Evolutionary conservation across 768 basidiomycete species (phyloP), one percentile per base, ranked within the genome.

Genomic region (Amylocystis lapponica): DNA sequence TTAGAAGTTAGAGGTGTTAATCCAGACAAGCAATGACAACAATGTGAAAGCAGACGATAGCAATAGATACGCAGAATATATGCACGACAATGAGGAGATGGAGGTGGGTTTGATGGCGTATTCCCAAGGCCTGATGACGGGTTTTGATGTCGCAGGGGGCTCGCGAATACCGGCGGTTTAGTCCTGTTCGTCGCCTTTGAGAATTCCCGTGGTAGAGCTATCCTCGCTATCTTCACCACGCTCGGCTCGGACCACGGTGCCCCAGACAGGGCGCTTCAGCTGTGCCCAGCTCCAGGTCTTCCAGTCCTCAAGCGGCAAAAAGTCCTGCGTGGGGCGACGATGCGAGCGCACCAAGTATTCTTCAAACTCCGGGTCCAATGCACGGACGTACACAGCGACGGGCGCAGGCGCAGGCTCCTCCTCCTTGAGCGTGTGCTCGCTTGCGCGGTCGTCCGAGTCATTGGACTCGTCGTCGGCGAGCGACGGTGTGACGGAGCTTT

Each of bases 221-320:
- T 20, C 35, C 4, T 22, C 35, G 8, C 6, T 21, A 6, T 22
- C 35, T 7, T 36, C 35, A 21, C 23, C 35, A 5, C 19, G 23
- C 7, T 34, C 33, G 17, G 10, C 17, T 9, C 17, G n/a, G n/a
- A n/a, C n/a, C 39, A 33, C 25, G 20, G 25, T 10, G n/a, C n/a
- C 22, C 47, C 41, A 70, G 22, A 54, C 63, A 36, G 68, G 64
- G 14, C 54, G 39, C 44, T 61, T 62, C 25, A 72, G 59, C 33
- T 67, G 68, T 32, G 67, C 62, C 72, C 72, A 73, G 41, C 57
- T 66, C 72, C 74, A 74, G 37, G 61, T 55, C 26, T 63, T 57
- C 67, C 71, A 70, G 43, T 58, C 27, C 19, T 25, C 25, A 17
- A 23, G 44, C 12, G 43, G 31, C 16, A 56, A 17, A 40, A 51